Evolutionary conservation across 2,329 filamentous ascomycete species (phyloP).

Genomic region (Septoria linicola): DNA sequence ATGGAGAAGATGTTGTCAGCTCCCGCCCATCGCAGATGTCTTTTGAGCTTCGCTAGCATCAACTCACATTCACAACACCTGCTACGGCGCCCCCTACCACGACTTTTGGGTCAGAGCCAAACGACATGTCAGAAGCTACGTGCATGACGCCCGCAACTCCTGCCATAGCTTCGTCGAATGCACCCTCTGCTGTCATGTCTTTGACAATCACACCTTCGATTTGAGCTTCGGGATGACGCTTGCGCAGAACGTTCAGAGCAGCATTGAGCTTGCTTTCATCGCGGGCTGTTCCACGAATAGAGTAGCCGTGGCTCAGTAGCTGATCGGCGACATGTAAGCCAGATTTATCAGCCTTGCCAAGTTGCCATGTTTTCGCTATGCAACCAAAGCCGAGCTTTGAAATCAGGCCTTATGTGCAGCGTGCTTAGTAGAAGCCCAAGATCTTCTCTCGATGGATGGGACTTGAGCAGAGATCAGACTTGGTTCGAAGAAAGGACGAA

Average conservation of each 20-base stretch:
- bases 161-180: background rate
- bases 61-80: constrained; percentile 1
- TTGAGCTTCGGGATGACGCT: background rate
- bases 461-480: no score
- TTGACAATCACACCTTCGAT: constrained; percentile 2
- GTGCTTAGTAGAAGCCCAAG: no score
- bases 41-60: no score
- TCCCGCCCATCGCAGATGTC: no score
- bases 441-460: no score
- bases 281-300: constrained; percentile 8
- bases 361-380: no score
- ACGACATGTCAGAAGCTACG: constrained; percentile 4
- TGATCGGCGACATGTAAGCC: constrained; percentile 7
- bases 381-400: no score
- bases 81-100: background rate
- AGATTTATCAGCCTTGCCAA: no score
- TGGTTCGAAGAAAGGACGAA: no score
- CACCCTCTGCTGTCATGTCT: constrained; percentile 1
- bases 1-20: no score
- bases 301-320: constrained; percentile 4
- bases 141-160: constrained; percentile 1
- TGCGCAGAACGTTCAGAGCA: background rate
- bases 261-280: constrained; percentile 1
- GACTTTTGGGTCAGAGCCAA: background rate
- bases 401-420: no score